Evolutionary conservation across 257 asterid species (phyloP).

Genomic region (Solanum sejunctum): DNA sequence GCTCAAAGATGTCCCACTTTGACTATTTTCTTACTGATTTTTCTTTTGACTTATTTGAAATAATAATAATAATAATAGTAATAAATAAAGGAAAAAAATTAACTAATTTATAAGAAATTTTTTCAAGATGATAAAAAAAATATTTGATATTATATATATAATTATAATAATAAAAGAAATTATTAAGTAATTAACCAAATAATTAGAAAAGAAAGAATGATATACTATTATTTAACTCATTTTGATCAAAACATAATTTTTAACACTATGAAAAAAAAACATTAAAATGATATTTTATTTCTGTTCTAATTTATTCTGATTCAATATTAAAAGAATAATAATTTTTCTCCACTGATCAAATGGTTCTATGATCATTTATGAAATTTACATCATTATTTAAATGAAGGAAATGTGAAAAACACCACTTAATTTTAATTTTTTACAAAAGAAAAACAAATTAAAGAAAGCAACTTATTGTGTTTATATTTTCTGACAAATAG

Average conservation of each 20-base stretch:
- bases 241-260: not conserved
- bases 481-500: not conserved
- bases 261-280: not conserved
- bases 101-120: too few relatives aligned
- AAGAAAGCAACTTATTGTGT: not conserved
- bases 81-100: too few relatives aligned
- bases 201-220: not conserved
- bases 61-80: too few relatives aligned
- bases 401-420: not conserved
- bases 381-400: not conserved
- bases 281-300: not conserved
- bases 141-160: too few relatives aligned
- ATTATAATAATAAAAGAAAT: too few relatives aligned
- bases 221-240: not conserved
- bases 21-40: slow-evolving; percentile 7
- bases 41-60: not conserved
- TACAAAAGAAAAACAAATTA: not conserved
- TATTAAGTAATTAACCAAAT: not conserved
- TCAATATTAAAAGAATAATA: not conserved
- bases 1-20: slow-evolving; percentile 24
- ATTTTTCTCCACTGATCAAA: not conserved
- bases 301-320: not conserved
- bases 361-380: too few relatives aligned
- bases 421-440: not conserved
- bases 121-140: too few relatives aligned